Evolutionary conservation across 306 rosid genomes (phyloP).

Genomic region (Cyamopsis tetragonoloba): DNA sequence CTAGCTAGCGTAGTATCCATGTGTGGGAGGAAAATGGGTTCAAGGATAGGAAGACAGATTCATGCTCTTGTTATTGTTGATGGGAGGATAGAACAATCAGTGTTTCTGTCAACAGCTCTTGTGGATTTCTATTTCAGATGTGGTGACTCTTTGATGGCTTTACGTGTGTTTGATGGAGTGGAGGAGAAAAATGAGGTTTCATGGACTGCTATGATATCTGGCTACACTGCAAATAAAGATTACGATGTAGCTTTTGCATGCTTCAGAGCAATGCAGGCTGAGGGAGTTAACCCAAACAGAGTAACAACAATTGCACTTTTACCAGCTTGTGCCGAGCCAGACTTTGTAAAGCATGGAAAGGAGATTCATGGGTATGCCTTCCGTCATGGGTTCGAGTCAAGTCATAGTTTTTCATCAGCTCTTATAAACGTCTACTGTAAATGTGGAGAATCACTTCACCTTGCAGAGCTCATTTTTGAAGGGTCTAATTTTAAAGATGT

Average conservation of each 20-base stretch:
- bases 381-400: constrained; percentile 45
- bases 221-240: constrained; percentile 36
- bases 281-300: constrained; percentile 50
- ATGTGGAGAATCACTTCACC: constrained; percentile 31
- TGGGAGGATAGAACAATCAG: constrained; percentile 39
- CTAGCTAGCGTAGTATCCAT: constrained; percentile 46
- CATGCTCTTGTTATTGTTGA: constrained; percentile 51
- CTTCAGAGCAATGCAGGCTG: constrained; percentile 50
- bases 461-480: constrained; percentile 46
- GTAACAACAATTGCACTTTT: constrained; percentile 45
- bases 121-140: constrained; percentile 61
- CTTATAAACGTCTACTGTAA: constrained; percentile 53
- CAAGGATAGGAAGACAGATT: constrained; percentile 44
- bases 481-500: constrained; percentile 48
- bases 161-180: constrained; percentile 44
- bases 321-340: constrained; percentile 53
- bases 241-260: constrained; percentile 38
- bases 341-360: constrained; percentile 40
- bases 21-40: constrained; percentile 40
- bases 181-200: constrained; percentile 58
- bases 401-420: constrained; percentile 52
- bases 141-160: constrained; percentile 36
- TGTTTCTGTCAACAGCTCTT: constrained; percentile 50
- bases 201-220: constrained; percentile 68
- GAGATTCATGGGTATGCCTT: constrained; percentile 56